phyloP scores from a whole-genome alignment of 306 rosid species.

The Heteromeles arbutifolia region DNA sequence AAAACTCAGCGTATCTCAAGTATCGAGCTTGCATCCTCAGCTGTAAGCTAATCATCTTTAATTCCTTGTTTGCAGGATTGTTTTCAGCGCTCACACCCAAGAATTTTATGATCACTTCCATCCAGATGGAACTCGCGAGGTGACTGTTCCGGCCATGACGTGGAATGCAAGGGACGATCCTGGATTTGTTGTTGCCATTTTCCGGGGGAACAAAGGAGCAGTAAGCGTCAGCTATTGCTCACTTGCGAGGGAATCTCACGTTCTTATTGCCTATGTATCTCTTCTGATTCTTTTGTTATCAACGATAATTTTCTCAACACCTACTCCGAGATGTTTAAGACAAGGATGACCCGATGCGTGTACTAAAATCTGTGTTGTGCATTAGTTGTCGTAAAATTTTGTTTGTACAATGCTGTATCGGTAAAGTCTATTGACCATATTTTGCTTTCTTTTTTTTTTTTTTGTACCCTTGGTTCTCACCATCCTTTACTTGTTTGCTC shows the following conservation, averaged over 20 bases:
- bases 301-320: slow-evolving; percentile 4
- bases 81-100: slow-evolving; percentile 54
- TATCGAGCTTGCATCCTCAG: background rate
- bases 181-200: slow-evolving; percentile 60
- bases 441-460: too few relatives aligned
- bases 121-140: slow-evolving; percentile 52
- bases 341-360: background rate
- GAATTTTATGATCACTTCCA: slow-evolving; percentile 38
- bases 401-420: background rate
- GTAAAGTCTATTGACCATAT: too few relatives aligned
- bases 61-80: slow-evolving; percentile 36
- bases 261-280: slow-evolving; percentile 30
- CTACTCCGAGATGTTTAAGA: slow-evolving; percentile 12
- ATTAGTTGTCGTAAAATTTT: background rate
- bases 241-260: slow-evolving; percentile 56
- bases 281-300: slow-evolving; percentile 23
- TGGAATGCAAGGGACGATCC: slow-evolving; percentile 69
- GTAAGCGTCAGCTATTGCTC: slow-evolving; percentile 56
- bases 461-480: too few relatives aligned
- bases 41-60: background rate
- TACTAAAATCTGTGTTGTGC: background rate
- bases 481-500: too few relatives aligned
- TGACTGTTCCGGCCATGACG: slow-evolving; percentile 61
- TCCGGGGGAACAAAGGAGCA: slow-evolving; percentile 39
- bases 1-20: background rate